Evolutionary conservation across 1,284 basidiomycete species (phyloP), one percentile per base, ranked within the genome.

Genomic region (Ustilago lituana): DNA sequence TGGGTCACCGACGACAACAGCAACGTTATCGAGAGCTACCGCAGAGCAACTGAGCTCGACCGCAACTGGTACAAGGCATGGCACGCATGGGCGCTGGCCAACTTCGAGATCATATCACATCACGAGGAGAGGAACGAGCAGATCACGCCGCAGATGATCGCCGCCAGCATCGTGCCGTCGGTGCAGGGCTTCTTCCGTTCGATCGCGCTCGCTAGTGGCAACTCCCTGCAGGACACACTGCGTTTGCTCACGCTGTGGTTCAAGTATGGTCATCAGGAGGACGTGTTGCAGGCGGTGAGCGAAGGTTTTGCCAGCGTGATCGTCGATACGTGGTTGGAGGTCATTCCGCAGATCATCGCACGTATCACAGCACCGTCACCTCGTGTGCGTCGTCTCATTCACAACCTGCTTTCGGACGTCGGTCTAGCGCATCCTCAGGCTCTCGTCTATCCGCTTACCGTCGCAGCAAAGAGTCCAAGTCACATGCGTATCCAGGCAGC

Each of bases 291-390:
- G 75, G 92, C 94, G 0, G 94, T 99, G 85, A 88, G 87, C 48
- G 89, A 86, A 63, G 96, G 95, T 1, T 94, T 98, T 83, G 88
- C 88, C 1, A 90, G 88, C 26, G 93, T 99, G 47, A 92, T 92
- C 78, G 90, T 99, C 46, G 94, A 98, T 79, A 98, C 95, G 0
- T 99, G 96, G 96, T 86, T 99, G 32, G 94, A 98, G 78, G 96
- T 99, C 64, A 94, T 98, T 62, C 96, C 96, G 35, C 94, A 98
- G 91, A 96, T 99, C 75, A 98, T 99, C 77, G 96, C 96, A 35
- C 90, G 96, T 35, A 97, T 99, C 74, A 94, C 98, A 84, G 96
- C 94, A 0, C 94, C 94, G 0, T 92, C 91, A 73, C 85, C 85
- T 27, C 91, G 92, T 54, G 94, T 98, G 63, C 88, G 93, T 38